Percentiles rank a stretch among this genome's conserved stretches.
Evolutionary conservation across 345 rosid genomes (phyloP).

Genomic region (Diplotaxis tenuifolia): DNA sequence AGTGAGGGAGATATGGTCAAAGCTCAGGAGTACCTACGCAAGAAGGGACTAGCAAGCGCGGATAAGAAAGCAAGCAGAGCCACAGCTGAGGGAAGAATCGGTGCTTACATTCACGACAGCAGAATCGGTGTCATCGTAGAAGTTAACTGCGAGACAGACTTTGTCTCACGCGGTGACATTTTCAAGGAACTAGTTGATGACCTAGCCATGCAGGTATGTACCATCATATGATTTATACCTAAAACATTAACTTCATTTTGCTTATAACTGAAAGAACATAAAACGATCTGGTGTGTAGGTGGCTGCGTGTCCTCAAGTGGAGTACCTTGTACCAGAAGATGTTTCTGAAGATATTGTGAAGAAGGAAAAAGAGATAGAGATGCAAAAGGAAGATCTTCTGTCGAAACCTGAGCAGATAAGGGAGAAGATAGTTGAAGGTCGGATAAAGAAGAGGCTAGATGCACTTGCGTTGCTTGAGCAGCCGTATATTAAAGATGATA

Average conservation of each 20-base stretch:
- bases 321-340: conserved; percentile 77
- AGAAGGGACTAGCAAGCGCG: conserved; percentile 92
- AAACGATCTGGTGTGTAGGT: conserved; percentile 32
- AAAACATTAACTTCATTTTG: no score
- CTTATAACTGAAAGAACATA: conserved; percentile 1
- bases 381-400: conserved; percentile 93
- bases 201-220: conserved; percentile 89
- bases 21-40: conserved; percentile 91
- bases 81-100: conserved; percentile 95
- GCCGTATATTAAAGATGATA: conserved; percentile 89
- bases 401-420: conserved; percentile 92
- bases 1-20: conserved; percentile 76
- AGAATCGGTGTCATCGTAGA: conserved; percentile 92
- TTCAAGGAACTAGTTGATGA: conserved; percentile 93
- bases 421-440: conserved; percentile 85
- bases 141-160: conserved; percentile 95
- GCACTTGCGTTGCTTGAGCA: conserved; percentile 91
- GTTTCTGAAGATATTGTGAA: conserved; percentile 72
- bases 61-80: conserved; percentile 88
- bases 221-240: no score
- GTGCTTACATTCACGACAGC: conserved; percentile 91
- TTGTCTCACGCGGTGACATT: conserved; percentile 90
- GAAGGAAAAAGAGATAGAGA: conserved; percentile 87
- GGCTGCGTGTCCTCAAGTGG: conserved; percentile 91
- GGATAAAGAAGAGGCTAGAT: conserved; percentile 84